Percentiles rank a stretch among this genome's conserved stretches.
These are phyloP conservation scores for Kazachstania taianensis DNA, from an alignment of 805 yeast genomes.

Conservation along the genomic window DNA sequence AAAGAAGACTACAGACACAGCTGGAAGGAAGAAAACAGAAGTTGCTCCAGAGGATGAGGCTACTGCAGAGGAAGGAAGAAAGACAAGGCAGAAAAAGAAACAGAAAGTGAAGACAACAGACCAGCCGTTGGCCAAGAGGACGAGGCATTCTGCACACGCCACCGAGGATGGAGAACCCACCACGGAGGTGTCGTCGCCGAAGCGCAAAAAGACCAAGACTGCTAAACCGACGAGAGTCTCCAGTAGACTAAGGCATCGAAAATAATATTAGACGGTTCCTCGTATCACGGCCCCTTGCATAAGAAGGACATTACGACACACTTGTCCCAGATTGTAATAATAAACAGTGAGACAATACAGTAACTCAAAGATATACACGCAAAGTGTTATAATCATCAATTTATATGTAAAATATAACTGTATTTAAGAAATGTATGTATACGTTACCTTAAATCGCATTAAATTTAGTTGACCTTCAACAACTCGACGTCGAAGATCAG, in stretches of 20 bases:
- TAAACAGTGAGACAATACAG: too few relatives aligned
- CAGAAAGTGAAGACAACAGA: constrained; percentile 7
- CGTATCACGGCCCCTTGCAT: neutral
- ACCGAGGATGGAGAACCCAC: constrained; percentile 4
- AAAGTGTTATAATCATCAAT: too few relatives aligned
- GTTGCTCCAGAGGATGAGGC: constrained; percentile 1
- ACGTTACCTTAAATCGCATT: neutral
- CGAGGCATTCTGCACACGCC: constrained; percentile 14
- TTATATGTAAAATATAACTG: neutral
- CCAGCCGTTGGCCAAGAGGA: constrained; percentile 19
- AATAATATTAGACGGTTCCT: constrained; percentile 6
- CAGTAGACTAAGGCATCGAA: constrained; percentile 23
- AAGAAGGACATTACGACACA: too few relatives aligned
- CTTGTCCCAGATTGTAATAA: too few relatives aligned
- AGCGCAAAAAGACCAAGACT: neutral
- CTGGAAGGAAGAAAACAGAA: neutral
- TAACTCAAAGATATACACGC: too few relatives aligned
- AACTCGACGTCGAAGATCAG: constrained; percentile 78
- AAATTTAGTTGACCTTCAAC: constrained; percentile 34
- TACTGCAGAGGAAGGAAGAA: constrained; percentile 5
- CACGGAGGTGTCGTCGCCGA: constrained; percentile 5
- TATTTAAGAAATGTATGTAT: neutral
- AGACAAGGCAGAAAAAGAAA: constrained; percentile 2
- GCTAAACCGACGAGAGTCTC: constrained; percentile 18
- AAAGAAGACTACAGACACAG: too few relatives aligned